Percentiles rank a stretch among this genome's conserved stretches.
Conservation (phyloP, 2,329 filamentous ascomycete species). For the Alternaria viburni region DNA sequence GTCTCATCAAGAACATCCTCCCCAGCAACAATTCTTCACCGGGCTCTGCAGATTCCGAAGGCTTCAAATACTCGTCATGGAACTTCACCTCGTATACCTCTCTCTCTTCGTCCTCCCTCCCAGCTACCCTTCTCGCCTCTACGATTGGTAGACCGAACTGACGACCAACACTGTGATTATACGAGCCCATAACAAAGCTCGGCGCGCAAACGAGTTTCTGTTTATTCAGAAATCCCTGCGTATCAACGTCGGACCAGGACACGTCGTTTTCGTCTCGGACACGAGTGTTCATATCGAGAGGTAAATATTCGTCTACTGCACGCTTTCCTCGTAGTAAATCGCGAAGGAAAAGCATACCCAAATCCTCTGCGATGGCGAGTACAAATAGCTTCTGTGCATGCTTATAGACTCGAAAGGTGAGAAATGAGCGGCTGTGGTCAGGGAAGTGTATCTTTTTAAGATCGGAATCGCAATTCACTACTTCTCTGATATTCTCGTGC, state of each 20-base stretch:
- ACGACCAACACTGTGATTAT: not conserved
- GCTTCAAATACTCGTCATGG: not conserved
- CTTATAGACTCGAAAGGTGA: not conserved
- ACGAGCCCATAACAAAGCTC: not conserved
- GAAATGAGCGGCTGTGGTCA: not conserved
- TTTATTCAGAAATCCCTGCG: not conserved
- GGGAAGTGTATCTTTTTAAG: not conserved
- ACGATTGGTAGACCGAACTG: not conserved
- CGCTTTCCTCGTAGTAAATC: not conserved
- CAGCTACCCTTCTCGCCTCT: not conserved
- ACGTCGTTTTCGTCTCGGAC: not conserved
- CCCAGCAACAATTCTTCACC: not conserved
- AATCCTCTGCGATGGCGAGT: not conserved
- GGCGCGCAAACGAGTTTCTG: not conserved
- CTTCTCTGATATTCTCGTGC: not conserved
- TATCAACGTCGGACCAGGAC: too few species aligned
- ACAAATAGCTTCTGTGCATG: not conserved
- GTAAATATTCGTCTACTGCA: not conserved
- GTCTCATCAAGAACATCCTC: not conserved
- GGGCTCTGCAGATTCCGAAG: not conserved
- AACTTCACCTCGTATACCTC: not conserved
- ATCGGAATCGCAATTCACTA: not conserved
- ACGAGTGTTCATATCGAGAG: not conserved
- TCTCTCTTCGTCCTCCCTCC: not conserved
- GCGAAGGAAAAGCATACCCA: not conserved